Conservation (phyloP, 345 rosid genomes). For the Orychophragmus violaceus region DNA sequence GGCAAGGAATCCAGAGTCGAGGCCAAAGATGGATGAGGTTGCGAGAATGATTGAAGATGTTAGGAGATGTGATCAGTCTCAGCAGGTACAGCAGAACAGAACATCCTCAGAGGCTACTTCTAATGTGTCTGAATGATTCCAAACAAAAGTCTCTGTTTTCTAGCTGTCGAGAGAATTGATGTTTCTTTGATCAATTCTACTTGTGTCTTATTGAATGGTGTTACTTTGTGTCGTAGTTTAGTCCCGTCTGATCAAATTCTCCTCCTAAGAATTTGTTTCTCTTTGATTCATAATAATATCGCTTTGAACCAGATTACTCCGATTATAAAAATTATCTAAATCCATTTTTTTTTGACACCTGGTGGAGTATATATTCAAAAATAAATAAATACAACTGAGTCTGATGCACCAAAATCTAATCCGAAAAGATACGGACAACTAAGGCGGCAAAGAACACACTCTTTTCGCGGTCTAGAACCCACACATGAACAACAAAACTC, state of each 20-base stretch:
- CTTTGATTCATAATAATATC: background rate
- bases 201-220: background rate
- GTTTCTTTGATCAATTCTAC: background rate
- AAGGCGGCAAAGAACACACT: background rate
- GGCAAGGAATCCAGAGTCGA: constrained; percentile 43
- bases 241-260: background rate
- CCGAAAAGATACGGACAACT: background rate
- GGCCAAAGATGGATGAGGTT: constrained; percentile 65
- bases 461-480: too few species aligned
- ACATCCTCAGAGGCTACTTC: constrained; percentile 57
- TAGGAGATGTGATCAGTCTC: constrained; percentile 39
- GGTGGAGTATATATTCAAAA: too few species aligned
- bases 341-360: too few species aligned
- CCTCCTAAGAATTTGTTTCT: constrained; percentile 1
- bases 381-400: too few species aligned
- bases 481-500: too few species aligned
- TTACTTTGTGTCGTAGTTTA: background rate
- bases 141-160: background rate
- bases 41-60: constrained; percentile 61
- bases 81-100: constrained; percentile 34
- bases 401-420: too few species aligned
- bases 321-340: background rate
- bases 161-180: background rate
- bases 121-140: constrained; percentile 31
- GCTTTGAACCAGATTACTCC: background rate